A percentile compares a stretch with the other conserved stretches of the same genome.
phyloP scores from a whole-genome alignment of 345 rosid species.

The Isatis tinctoria region DNA sequence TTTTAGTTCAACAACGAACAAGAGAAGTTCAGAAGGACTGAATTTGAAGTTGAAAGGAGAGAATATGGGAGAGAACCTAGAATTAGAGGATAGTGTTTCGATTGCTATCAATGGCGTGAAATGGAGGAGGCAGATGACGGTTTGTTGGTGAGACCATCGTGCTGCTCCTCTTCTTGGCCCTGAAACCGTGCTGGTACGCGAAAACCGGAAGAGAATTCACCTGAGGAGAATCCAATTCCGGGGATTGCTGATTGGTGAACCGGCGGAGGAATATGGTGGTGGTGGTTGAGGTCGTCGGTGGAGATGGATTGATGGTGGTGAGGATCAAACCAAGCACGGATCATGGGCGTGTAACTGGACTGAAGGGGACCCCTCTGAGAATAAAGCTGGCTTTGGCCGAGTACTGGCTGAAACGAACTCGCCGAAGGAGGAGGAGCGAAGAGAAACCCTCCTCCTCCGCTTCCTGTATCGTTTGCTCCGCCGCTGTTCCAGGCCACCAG shows the following conservation, averaged over 20 bases:
- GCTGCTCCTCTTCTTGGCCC: conserved; percentile 87
- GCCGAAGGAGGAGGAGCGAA: conserved; percentile 40
- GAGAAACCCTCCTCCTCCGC: conserved; percentile 41
- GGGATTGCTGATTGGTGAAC: conserved; percentile 47
- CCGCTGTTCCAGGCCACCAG: conserved; percentile 57
- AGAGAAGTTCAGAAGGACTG: not conserved
- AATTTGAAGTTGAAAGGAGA: not conserved
- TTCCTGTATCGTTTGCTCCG: conserved; percentile 37
- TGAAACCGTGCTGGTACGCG: conserved; percentile 88
- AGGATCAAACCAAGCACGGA: conserved; percentile 81
- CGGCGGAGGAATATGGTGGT: conserved; percentile 34
- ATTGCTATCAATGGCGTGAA: conserved; percentile 63
- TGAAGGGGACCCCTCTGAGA: conserved; percentile 99
- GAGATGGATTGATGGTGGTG: conserved; percentile 46
- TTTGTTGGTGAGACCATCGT: conserved; percentile 61
- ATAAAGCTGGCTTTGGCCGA: conserved; percentile 68
- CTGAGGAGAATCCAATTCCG: conserved; percentile 50
- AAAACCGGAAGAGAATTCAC: conserved; percentile 66
- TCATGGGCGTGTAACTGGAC: conserved; percentile 85
- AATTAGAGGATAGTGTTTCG: conserved; percentile 16
- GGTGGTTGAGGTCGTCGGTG: conserved; percentile 26
- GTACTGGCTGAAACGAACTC: conserved; percentile 46
- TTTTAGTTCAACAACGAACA: conserved; percentile 11
- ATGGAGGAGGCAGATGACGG: conserved; percentile 85
- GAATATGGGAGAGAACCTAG: conserved; percentile 37